These are phyloP conservation scores for Liquidambar formosana DNA, from an alignment of 164 flowering plant genomes.

Conservation along the genomic window DNA sequence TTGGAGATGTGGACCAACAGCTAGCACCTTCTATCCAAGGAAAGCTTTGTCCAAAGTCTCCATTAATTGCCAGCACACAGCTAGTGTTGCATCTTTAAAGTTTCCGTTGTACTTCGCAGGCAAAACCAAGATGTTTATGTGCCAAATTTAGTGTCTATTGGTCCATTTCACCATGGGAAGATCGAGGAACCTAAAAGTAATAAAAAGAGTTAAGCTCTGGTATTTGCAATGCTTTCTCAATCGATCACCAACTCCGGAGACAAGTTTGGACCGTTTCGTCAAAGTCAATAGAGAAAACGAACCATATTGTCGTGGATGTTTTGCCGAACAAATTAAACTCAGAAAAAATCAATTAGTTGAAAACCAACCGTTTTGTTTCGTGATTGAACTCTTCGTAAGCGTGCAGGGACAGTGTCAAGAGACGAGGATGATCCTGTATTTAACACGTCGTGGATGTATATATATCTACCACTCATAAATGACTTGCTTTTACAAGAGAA, in stretches of 20 bases:
- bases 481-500: no score
- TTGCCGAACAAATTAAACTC: conserved; percentile 14
- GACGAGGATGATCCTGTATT: conserved; percentile 21
- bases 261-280: conserved; percentile 3
- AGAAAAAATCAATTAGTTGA: conserved; percentile 3
- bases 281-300: conserved; percentile 8
- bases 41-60: no score
- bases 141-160: no score
- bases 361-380: conserved; percentile 23
- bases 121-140: no score
- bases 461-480: no score
- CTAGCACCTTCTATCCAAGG: no score
- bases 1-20: no score
- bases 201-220: conserved; percentile 2
- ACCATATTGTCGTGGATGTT: conserved; percentile 7
- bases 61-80: no score
- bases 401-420: background rate
- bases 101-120: no score
- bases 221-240: conserved; percentile 1
- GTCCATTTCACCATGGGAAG: no score
- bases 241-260: background rate
- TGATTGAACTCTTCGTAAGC: conserved; percentile 17
- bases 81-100: no score
- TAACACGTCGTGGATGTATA: conserved; percentile 6
- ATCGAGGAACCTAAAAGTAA: no score